Evolutionary conservation across 192 early-diverging fungal genomes (phyloP).

Genomic region (Coemansia sp.): DNA sequence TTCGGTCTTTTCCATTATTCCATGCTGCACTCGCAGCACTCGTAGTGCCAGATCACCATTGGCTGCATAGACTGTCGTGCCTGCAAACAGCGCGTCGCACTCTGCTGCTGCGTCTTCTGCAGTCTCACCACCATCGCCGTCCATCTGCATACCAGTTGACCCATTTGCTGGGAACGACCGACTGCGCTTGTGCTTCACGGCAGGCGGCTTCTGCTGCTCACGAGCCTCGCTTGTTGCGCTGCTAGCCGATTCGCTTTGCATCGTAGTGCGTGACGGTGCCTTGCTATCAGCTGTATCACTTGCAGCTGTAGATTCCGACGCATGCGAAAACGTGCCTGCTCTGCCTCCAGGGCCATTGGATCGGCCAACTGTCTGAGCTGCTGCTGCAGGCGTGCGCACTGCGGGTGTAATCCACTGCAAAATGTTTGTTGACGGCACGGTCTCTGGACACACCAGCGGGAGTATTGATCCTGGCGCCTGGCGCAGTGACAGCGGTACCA

Average conservation of each 20-base stretch:
- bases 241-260: constrained; percentile 5
- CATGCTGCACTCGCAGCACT: constrained; percentile 47
- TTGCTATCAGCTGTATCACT: neutral
- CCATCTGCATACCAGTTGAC: constrained; percentile 4
- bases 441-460: constrained; percentile 55
- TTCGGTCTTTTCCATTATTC: neutral
- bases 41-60: constrained; percentile 47
- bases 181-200: constrained; percentile 48
- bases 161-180: constrained; percentile 40
- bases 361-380: constrained; percentile 11
- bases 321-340: constrained; percentile 46
- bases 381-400: constrained; percentile 31
- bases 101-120: constrained; percentile 19
- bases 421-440: constrained; percentile 51
- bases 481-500: constrained; percentile 27
- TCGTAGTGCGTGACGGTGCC: constrained; percentile 6
- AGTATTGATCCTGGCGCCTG: constrained; percentile 52
- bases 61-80: constrained; percentile 39
- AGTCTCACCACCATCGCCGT: neutral
- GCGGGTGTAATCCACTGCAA: constrained; percentile 52
- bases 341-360: constrained; percentile 22
- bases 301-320: neutral
- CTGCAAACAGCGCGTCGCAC: constrained; percentile 39
- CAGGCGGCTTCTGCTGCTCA: neutral
- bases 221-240: neutral